Evolutionary conservation across 768 basidiomycete species (phyloP), one percentile per base, ranked within the genome.

Genomic region (Trichaptum fuscoviolaceum): DNA sequence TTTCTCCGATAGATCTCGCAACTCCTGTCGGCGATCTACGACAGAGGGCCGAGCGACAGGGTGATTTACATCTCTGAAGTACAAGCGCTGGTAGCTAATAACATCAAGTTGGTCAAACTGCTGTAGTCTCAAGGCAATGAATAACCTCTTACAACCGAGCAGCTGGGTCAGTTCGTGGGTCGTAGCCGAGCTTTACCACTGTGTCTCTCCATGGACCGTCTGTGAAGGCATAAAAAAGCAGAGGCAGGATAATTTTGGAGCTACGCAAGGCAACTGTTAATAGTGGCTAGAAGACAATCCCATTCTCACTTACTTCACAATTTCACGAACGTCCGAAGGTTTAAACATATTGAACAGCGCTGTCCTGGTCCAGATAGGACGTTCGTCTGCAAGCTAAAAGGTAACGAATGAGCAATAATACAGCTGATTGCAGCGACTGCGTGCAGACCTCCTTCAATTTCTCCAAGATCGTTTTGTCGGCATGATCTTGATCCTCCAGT

Each of bases 161-260:
- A 62, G 82, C 78, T 2, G 83, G 82, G 68, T 92, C 84, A 71
- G 83, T 84, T 57, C 96, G 83, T 9, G 97, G 97, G 73, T 99
- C 97, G 72, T 95, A 99, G 15, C 89, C 87, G 66, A 95, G 90
- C 59, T 87, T 86, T 36, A 98, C 83, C 63, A 95, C 83, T 17
- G 92, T 91, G 71, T 98, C 96, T 57, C 94, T 84, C 89, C 92
- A 99, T 2, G 96, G 95, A 0, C 97, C 97, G 70, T 97, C 96
- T 70, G 89, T 86, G 73, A 98, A 96, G 9, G 92, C 90, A 72
- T 96, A 99, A 65, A 88, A 90, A 3, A 91, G 86, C 6, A 92
- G 77, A 2, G 95, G 90, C 20, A 96, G 83, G 18, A 95, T 81
- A 7, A 87, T 77, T 73, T 96, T 96, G 15, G 92, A 91, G 67